These are phyloP conservation scores for Aspergillus ellipticus DNA, from an alignment of 495 filamentous ascomycete species.

Conservation along the genomic window DNA sequence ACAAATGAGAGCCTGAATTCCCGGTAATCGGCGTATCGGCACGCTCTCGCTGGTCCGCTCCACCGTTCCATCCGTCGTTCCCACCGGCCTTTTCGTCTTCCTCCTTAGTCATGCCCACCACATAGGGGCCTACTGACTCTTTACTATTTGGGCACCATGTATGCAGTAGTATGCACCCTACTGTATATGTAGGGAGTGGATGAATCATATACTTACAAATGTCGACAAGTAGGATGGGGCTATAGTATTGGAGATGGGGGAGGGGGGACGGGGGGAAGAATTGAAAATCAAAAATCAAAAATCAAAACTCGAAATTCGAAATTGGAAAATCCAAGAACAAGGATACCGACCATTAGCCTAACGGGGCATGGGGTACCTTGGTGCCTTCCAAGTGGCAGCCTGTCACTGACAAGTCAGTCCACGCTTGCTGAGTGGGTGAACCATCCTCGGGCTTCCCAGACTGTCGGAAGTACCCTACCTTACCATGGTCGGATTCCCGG, in stretches of 20 bases:
- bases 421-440: background rate
- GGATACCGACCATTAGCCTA: conserved; percentile 1
- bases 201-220: too few relatives aligned
- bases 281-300: background rate
- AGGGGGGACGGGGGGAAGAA: too few relatives aligned
- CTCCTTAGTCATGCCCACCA: background rate
- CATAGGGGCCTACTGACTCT: background rate
- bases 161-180: too few relatives aligned
- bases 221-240: background rate
- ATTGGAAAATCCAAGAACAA: background rate
- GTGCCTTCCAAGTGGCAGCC: background rate
- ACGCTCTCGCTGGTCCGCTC: background rate
- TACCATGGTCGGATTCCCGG: conserved; percentile 2
- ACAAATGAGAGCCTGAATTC: background rate
- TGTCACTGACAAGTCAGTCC: background rate
- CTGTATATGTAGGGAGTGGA: too few relatives aligned
- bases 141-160: background rate
- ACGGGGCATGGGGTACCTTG: background rate
- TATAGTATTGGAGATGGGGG: background rate
- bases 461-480: background rate
- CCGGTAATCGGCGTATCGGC: conserved; percentile 2
- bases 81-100: background rate
- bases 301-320: too few relatives aligned
- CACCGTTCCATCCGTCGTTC: conserved; percentile 7
- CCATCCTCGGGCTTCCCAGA: background rate